A percentile compares a stretch with the other conserved stretches of the same genome.
phyloP scores from a whole-genome alignment of 2,329 filamentous ascomycete species.

The Camillea tinctor region DNA sequence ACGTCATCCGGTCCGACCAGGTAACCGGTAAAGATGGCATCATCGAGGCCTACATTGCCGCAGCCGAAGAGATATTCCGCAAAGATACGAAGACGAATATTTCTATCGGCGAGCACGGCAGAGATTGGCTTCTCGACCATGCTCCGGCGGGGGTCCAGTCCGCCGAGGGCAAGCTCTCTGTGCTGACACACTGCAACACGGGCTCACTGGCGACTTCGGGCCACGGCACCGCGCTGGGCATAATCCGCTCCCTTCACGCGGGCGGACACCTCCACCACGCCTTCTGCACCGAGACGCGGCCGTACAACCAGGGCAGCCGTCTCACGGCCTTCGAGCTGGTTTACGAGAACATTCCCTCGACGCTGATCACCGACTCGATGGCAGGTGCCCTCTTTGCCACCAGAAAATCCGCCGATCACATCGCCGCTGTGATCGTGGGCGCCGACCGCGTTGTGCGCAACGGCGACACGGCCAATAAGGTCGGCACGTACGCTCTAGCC shows the following conservation, averaged over 20 bases:
- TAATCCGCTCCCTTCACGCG: conserved; percentile 79
- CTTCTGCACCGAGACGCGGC: conserved; percentile 94
- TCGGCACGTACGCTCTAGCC: conserved; percentile 89
- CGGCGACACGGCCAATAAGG: conserved; percentile 97
- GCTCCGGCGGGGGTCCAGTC: conserved; percentile 44
- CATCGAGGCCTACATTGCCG: conserved; percentile 68
- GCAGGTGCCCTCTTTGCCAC: conserved; percentile 77
- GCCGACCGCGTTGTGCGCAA: conserved; percentile 95
- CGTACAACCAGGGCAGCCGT: conserved; percentile 96
- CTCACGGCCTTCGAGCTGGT: conserved; percentile 96
- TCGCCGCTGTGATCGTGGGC: conserved; percentile 87
- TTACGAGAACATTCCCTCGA: conserved; percentile 87
- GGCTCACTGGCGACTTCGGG: conserved; percentile 95
- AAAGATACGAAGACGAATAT: conserved; percentile 87
- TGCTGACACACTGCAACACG: conserved; percentile 97
- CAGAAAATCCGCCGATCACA: conserved; percentile 61
- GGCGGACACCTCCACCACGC: conserved; percentile 70
- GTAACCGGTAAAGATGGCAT: conserved; percentile 47
- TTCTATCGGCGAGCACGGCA: conserved; percentile 78
- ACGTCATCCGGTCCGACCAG: conserved; percentile 53
- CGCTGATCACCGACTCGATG: conserved; percentile 95
- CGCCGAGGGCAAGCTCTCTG: conserved; percentile 59
- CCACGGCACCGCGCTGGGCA: conserved; percentile 93
- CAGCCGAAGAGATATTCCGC: conserved; percentile 82
- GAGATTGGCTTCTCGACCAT: conserved; percentile 74